These are phyloP conservation scores for Ceratocystis alfenasii DNA, from an alignment of 2,329 filamentous ascomycete genomes.

Conservation along the genomic window DNA sequence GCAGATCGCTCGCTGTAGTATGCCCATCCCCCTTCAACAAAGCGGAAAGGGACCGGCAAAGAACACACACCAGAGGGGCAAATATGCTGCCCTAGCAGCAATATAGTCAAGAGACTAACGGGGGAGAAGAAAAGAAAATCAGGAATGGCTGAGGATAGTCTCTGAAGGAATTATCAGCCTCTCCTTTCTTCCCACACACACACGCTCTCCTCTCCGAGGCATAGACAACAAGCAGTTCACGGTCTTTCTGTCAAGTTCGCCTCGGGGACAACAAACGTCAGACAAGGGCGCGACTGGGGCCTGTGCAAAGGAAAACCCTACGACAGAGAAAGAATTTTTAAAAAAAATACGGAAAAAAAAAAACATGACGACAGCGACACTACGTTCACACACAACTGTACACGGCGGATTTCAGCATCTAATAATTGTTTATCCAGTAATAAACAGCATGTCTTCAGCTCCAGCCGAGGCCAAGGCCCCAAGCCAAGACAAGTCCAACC, in stretches of 20 bases:
- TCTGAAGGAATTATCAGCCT: not conserved
- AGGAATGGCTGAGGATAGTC: not conserved
- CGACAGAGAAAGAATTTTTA: not conserved
- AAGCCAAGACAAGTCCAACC: not conserved
- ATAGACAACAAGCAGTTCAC: constrained; percentile 4
- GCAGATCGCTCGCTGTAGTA: not conserved
- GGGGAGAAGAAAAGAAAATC: not conserved
- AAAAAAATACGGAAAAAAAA: not conserved
- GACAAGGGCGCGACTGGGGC: constrained; percentile 4
- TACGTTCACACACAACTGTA: not conserved
- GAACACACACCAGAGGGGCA: not conserved
- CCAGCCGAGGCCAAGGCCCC: not conserved
- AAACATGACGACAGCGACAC: not conserved
- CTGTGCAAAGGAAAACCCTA: not conserved
- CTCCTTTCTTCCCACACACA: not conserved
- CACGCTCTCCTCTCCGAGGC: not conserved
- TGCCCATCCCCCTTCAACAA: not conserved
- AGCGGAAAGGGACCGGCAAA: constrained; percentile 2
- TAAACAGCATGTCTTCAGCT: not conserved
- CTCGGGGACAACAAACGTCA: constrained; percentile 3
- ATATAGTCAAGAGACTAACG: not conserved
- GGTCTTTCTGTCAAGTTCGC: constrained; percentile 11
- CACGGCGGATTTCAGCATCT: not conserved
- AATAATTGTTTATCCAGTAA: constrained; percentile 8
- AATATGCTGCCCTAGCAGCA: not conserved